These are phyloP conservation scores for Aspergillus vadensis DNA, from an alignment of 2,329 filamentous ascomycete genomes.

Conservation along the genomic window DNA sequence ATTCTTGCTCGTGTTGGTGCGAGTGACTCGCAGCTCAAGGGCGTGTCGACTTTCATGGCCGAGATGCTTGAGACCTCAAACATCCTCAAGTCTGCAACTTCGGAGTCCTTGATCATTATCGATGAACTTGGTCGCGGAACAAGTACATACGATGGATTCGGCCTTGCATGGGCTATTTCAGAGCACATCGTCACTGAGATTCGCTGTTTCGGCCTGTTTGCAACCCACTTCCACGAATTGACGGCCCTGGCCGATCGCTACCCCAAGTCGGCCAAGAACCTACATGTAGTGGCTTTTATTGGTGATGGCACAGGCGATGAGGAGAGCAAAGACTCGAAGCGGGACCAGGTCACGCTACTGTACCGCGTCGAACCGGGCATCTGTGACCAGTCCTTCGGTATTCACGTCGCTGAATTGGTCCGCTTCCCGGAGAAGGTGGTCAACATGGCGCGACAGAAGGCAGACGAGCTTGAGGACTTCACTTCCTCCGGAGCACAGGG, in stretches of 20 bases:
- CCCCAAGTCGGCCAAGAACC: slow-evolving; percentile 77
- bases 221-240: slow-evolving; percentile 97
- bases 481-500: slow-evolving; percentile 48
- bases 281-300: slow-evolving; percentile 96
- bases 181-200: slow-evolving; percentile 97
- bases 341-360: slow-evolving; percentile 83
- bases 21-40: slow-evolving; percentile 94
- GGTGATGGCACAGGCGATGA: slow-evolving; percentile 54
- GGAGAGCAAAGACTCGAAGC: slow-evolving; percentile 55
- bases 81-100: slow-evolving; percentile 94
- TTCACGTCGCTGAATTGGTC: slow-evolving; percentile 95
- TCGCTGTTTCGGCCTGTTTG: slow-evolving; percentile 90
- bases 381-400: slow-evolving; percentile 96
- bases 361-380: slow-evolving; percentile 97
- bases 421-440: slow-evolving; percentile 96
- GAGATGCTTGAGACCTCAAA: slow-evolving; percentile 99
- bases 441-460: slow-evolving; percentile 98
- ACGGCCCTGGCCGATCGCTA: slow-evolving; percentile 87
- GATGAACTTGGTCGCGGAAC: slow-evolving; percentile 96
- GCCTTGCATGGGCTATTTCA: slow-evolving; percentile 97
- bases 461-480: slow-evolving; percentile 96
- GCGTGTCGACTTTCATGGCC: slow-evolving; percentile 98
- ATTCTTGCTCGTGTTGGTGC: slow-evolving; percentile 95
- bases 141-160: slow-evolving; percentile 97
- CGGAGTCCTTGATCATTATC: slow-evolving; percentile 96